A percentile compares a stretch with the other conserved stretches of the same genome.
Evolutionary conservation across 2,329 filamentous ascomycete species (phyloP).

Genomic region (Ceratocystis diversiconidia): DNA sequence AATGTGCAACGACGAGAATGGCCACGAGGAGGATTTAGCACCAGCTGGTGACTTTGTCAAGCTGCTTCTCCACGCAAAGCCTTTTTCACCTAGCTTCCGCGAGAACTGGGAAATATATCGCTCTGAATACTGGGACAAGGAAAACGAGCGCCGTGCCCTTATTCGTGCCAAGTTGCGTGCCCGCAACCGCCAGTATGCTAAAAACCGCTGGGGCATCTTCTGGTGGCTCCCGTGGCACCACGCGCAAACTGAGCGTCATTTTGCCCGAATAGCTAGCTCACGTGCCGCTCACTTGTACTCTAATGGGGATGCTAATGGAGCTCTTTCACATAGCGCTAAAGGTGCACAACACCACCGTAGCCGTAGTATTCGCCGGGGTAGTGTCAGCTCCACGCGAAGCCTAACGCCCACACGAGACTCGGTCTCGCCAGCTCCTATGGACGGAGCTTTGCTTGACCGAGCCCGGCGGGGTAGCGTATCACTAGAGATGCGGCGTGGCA

Average conservation of each 20-base stretch:
- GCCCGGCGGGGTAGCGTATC: conserved; percentile 12
- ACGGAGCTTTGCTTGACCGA: conserved; percentile 23
- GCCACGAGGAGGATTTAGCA: conserved; percentile 79
- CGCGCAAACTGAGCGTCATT: conserved; percentile 24
- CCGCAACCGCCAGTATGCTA: conserved; percentile 52
- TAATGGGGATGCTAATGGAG: conserved; percentile 28
- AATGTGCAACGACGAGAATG: conserved; percentile 39
- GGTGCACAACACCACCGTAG: conserved; percentile 34
- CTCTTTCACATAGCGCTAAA: conserved; percentile 23
- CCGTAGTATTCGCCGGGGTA: conserved; percentile 38
- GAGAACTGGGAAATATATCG: conserved; percentile 96
- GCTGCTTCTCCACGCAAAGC: conserved; percentile 78
- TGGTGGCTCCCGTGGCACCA: conserved; percentile 70
- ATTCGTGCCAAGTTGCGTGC: conserved; percentile 56
- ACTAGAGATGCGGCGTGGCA: conserved; percentile 13
- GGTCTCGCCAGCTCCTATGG: conserved; percentile 18
- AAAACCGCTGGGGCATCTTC: conserved; percentile 56
- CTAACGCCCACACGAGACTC: conserved; percentile 35
- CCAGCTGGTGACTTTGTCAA: conserved; percentile 86
- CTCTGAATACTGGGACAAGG: conserved; percentile 89
- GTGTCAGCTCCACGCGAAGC: conserved; percentile 37
- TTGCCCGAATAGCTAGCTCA: conserved; percentile 17
- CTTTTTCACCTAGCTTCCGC: conserved; percentile 84
- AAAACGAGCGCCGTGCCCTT: conserved; percentile 74
- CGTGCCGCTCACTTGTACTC: conserved; percentile 22